Evolutionary conservation across 2,329 filamentous ascomycete species (phyloP).

Genomic region (Paecilomyces variotii): DNA sequence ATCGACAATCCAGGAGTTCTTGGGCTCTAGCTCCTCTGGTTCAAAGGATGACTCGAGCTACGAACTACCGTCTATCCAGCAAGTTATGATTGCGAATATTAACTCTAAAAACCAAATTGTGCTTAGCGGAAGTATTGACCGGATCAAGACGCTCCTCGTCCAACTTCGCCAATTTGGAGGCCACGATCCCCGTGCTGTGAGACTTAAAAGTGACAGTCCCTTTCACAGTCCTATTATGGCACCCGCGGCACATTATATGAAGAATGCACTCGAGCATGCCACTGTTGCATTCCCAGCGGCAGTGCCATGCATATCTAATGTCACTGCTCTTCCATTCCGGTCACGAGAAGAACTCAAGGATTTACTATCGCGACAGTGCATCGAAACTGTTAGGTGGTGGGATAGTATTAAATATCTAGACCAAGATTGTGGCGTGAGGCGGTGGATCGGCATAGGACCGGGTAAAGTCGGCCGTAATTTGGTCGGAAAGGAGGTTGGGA

Average conservation of each 20-base stretch:
- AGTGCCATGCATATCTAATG: slow-evolving; percentile 78
- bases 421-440: slow-evolving; percentile 67
- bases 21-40: slow-evolving; percentile 59
- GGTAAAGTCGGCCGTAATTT: slow-evolving; percentile 90
- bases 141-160: slow-evolving; percentile 71
- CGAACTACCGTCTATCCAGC: slow-evolving; percentile 67
- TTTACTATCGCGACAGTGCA: slow-evolving; percentile 67
- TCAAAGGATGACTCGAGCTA: slow-evolving; percentile 60
- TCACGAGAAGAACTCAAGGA: slow-evolving; percentile 69
- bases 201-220: slow-evolving; percentile 77
- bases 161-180: slow-evolving; percentile 85
- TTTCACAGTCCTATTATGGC: slow-evolving; percentile 92
- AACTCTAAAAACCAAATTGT: slow-evolving; percentile 97
- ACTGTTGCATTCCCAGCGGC: slow-evolving; percentile 65
- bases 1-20: slow-evolving; percentile 67
- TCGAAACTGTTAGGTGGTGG: slow-evolving; percentile 95
- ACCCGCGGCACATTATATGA: slow-evolving; percentile 70
- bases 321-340: slow-evolving; percentile 69
- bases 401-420: slow-evolving; percentile 86
- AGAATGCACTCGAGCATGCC: slow-evolving; percentile 53
- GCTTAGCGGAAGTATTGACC: slow-evolving; percentile 74
- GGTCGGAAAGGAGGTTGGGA: slow-evolving; percentile 88
- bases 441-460: slow-evolving; percentile 88
- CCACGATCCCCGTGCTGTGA: slow-evolving; percentile 81
- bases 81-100: slow-evolving; percentile 86